These are phyloP conservation scores for Protostelium mycophagum DNA, from an alignment of 78 protist species.

Conservation along the genomic window DNA sequence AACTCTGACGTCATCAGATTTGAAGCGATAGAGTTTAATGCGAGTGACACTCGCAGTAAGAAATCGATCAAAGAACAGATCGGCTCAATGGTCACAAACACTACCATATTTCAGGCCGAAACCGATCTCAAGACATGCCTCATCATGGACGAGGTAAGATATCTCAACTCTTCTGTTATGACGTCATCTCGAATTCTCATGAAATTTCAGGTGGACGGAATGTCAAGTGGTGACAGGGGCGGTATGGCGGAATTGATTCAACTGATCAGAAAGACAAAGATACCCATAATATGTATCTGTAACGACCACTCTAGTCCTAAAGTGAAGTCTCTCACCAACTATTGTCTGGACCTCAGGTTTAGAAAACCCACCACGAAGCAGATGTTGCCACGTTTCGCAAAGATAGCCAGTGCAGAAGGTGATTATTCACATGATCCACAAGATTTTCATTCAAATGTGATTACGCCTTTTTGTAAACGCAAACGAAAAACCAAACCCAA, in stretches of 20 bases:
- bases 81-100: background rate
- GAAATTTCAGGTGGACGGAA: background rate
- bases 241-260: constrained; percentile 80
- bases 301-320: constrained; percentile 83
- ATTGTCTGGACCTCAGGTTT: constrained; percentile 80
- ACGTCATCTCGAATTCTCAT: background rate
- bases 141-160: constrained; percentile 25
- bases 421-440: constrained; percentile 10
- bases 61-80: background rate
- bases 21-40: constrained; percentile 91
- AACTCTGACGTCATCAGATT: constrained; percentile 27
- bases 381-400: constrained; percentile 8
- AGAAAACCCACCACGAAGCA: constrained; percentile 6
- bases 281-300: constrained; percentile 96
- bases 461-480: constrained; percentile 32
- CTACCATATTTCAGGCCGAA: background rate
- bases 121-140: constrained; percentile 12
- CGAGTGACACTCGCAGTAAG: constrained; percentile 89
- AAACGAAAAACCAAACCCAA: constrained; percentile 29
- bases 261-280: constrained; percentile 50
- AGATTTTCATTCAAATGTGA: background rate
- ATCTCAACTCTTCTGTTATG: background rate
- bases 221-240: constrained; percentile 84
- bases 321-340: constrained; percentile 60
- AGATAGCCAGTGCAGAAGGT: constrained; percentile 42